phyloP scores from a whole-genome alignment of 345 rosid species.

The Raphanus sativus region DNA sequence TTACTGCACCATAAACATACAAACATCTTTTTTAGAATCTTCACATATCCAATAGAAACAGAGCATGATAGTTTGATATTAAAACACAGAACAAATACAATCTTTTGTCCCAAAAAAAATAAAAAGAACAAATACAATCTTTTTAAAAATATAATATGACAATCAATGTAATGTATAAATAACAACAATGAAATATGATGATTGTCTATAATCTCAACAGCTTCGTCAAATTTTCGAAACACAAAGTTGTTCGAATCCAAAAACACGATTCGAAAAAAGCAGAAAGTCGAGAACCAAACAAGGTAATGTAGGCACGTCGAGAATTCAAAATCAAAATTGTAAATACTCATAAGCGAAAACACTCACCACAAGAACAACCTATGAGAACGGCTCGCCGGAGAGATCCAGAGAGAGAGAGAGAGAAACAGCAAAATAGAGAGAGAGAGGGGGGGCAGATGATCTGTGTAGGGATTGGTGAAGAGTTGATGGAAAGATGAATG shows the following conservation, averaged over 20 bases:
- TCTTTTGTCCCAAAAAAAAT: too few relatives aligned
- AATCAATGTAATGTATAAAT: not conserved
- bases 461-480: constrained; percentile 31
- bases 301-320: constrained; percentile 7
- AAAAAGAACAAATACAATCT: too few relatives aligned
- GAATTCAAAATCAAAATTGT: not conserved
- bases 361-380: constrained; percentile 33
- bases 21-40: constrained; percentile 10
- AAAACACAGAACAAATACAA: not conserved
- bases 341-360: constrained; percentile 9
- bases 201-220: not conserved
- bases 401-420: constrained; percentile 18
- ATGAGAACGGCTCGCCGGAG: constrained; percentile 36
- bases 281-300: not conserved
- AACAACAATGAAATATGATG: not conserved
- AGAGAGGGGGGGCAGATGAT: not conserved
- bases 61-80: not conserved
- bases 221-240: not conserved
- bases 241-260: not conserved
- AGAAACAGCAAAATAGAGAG: not conserved
- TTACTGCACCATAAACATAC: constrained; percentile 23
- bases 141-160: too few relatives aligned
- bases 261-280: not conserved
- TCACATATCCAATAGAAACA: constrained; percentile 1
- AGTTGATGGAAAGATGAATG: constrained; percentile 17